phyloP scores from a whole-genome alignment of 371 early-diverging fungal species.

The Mortierella sp. region DNA sequence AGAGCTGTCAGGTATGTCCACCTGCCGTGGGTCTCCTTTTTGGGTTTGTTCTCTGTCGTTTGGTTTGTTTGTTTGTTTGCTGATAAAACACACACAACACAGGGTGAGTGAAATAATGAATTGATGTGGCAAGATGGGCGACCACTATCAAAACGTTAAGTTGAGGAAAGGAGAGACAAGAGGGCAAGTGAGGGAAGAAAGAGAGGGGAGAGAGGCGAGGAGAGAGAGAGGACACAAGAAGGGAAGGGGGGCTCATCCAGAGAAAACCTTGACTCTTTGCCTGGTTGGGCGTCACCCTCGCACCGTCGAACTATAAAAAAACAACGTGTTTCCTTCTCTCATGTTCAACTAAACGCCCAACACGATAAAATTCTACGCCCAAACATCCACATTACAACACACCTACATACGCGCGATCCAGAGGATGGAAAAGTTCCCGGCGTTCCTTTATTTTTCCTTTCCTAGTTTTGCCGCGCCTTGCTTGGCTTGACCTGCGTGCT shows the following conservation, averaged over 20 bases:
- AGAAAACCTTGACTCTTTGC: not conserved
- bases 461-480: not conserved
- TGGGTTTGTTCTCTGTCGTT: no score
- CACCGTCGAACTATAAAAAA: slow-evolving; percentile 4
- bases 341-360: not conserved
- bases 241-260: not conserved
- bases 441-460: not conserved
- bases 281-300: not conserved
- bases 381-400: no score
- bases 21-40: not conserved
- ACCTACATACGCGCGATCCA: not conserved
- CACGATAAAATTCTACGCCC: not conserved
- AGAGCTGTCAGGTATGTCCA: not conserved
- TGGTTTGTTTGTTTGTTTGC: not conserved
- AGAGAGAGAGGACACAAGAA: no score
- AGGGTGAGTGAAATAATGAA: no score
- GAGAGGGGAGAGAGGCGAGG: not conserved
- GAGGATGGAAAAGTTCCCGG: not conserved
- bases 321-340: not conserved
- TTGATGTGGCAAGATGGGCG: no score
- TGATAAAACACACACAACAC: not conserved
- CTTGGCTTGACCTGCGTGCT: not conserved
- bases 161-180: not conserved
- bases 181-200: no score
- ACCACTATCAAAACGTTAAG: not conserved